These are phyloP conservation scores for Emergomyces orientalis DNA, from an alignment of 2,329 filamentous ascomycete species.

Conservation along the genomic window DNA sequence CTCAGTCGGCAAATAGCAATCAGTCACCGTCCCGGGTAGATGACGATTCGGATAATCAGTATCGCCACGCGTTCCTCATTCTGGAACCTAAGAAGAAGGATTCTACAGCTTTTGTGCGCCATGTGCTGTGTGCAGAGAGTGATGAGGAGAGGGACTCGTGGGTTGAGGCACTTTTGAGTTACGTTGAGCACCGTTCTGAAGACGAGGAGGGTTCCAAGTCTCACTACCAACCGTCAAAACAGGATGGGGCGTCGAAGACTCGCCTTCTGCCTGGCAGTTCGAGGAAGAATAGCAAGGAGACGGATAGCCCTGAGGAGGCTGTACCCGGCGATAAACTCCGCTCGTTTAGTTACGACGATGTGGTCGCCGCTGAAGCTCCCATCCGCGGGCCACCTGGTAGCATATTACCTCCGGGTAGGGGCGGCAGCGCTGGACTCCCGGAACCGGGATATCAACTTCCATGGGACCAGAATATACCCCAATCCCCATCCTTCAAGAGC, in stretches of 20 bases:
- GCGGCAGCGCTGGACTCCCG: conserved; percentile 11
- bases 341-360: conserved; percentile 48
- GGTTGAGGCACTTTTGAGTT: conserved; percentile 82
- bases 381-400: conserved; percentile 39
- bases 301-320: conserved; percentile 30
- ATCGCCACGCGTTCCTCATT: conserved; percentile 90
- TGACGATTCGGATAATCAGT: conserved; percentile 84
- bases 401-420: conserved; percentile 24
- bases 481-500: conserved; percentile 35
- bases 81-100: conserved; percentile 96
- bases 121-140: conserved; percentile 92
- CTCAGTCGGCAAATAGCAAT: conserved; percentile 48
- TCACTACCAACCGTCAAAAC: conserved; percentile 15
- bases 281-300: conserved; percentile 26
- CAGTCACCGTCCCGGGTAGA: conserved; percentile 50
- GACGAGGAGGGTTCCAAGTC: conserved; percentile 19
- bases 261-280: conserved; percentile 20
- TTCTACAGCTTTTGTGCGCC: conserved; percentile 73
- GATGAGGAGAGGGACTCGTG: conserved; percentile 86
- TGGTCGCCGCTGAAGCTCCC: conserved; percentile 49
- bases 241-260: conserved; percentile 18
- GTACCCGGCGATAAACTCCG: conserved; percentile 33
- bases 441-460: conserved; percentile 24
- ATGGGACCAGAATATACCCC: conserved; percentile 23
- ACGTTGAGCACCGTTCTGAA: conserved; percentile 66